Percentiles rank a stretch among this genome's conserved stretches.
These are phyloP conservation scores for Penicillium samsonianum DNA, from an alignment of 495 filamentous ascomycete species.

Conservation along the genomic window DNA sequence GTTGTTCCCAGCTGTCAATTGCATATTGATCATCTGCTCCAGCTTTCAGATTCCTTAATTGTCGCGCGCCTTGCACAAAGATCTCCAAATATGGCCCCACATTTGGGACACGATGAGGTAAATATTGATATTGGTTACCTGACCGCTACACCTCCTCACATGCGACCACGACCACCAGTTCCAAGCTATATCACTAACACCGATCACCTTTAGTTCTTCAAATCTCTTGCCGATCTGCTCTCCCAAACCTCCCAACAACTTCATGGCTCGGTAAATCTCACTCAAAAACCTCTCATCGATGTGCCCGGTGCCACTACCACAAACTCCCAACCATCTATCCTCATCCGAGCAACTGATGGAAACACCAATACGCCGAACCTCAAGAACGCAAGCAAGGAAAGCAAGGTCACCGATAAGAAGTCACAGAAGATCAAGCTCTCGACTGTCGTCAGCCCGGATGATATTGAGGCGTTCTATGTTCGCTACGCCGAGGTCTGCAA, in stretches of 20 bases:
- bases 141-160: constrained; percentile 8
- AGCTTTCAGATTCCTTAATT: constrained; percentile 19
- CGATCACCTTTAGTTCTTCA: constrained; percentile 72
- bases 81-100: constrained; percentile 50
- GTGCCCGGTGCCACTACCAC: constrained; percentile 18
- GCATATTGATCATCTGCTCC: constrained; percentile 22
- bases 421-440: constrained; percentile 73
- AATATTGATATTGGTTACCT: constrained; percentile 4
- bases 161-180: constrained; percentile 17
- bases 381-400: constrained; percentile 29
- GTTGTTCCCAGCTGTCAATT: constrained; percentile 18
- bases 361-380: constrained; percentile 47
- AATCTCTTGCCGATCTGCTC: constrained; percentile 73
- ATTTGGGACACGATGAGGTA: constrained; percentile 77
- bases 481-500: constrained; percentile 94
- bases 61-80: constrained; percentile 7
- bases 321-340: constrained; percentile 55
- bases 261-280: constrained; percentile 78
- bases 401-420: constrained; percentile 37
- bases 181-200: constrained; percentile 20
- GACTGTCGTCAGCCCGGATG: constrained; percentile 74
- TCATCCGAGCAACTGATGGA: constrained; percentile 84
- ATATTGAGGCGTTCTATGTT: constrained; percentile 77
- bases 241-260: constrained; percentile 63
- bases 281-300: constrained; percentile 66